Evolutionary conservation across 192 early-diverging fungal species (phyloP), one percentile per base, ranked within the genome.

Genomic region (Umbelopsis isabellina): DNA sequence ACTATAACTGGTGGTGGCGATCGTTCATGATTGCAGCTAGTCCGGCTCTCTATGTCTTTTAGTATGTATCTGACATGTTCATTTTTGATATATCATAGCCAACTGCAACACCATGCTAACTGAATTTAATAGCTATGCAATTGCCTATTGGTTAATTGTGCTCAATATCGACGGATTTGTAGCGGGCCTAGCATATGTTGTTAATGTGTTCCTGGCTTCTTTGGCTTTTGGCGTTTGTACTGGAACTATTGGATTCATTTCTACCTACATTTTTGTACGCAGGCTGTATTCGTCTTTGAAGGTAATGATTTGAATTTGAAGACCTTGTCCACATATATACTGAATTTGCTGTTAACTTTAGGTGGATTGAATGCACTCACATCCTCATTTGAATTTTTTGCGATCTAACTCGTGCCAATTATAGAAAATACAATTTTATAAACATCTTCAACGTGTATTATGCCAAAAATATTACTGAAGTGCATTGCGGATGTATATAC

Each of bases 1-100:
- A 95, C 68, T 94, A 93, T 75, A 83, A 84, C 49, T 96, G 95
- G 93, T 96, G 95, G 95, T 98, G 97, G 97, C 79, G 91, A 51
- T 87, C 93, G 6, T 97, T 95, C 81, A 83, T 91, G 16, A 88
- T 92, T 7, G 85, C 88, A 9, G 93, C 53, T 45, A 44, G 61
- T 7, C 27, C 76, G 44, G 55, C 68, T 33, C 13, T 73, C 84
- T 12, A 88, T 89, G 53, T 92, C 87, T 10, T 86, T 89, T 11
- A 49, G 91, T 71, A 72, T 72, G 53, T 41, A 6, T 41, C 10
- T 41, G 27, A 30, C 27, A 30, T 30, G 27, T n/a, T n/a, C 27
- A 30, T 30, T 30, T 30, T 2, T 3, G 1, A 30, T 30, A 30
- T 30, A 3, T 3, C 27, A 30, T 3, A 30, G 27, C 27, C 27